Evolutionary conservation across 192 early-diverging fungal species (phyloP), one percentile per base, ranked within the genome.

Genomic region (Glomus cerebriforme): DNA sequence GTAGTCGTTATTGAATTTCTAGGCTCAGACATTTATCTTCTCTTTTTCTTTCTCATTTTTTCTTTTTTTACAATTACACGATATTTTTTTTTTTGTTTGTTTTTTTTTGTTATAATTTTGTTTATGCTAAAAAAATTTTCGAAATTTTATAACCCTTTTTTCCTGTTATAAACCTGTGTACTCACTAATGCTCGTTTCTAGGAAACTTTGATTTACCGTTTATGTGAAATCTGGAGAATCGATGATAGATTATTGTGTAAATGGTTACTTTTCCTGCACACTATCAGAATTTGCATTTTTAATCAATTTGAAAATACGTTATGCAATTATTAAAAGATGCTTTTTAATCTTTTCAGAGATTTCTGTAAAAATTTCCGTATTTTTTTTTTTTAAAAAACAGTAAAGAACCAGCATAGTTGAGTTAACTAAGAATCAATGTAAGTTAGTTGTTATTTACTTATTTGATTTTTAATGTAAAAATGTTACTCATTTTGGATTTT

Each of bases 1-100:
- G 83, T 49, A 80, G 82, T 68, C 75, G 77, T 26, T 24, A 69
- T 75, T 74, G 39, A 74, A 54, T 54, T 17, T 54, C 49, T 54
- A 54, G 49, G 10, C 49, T 54, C 49, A 19, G 49, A 54, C 49
- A 54, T 54, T 54, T 54, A n/a, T 54, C 49, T 54, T 54, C 49
- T 54, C 17, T 54, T 54, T 43, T 43, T 43, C 10, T 39, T 19
- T 49, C 47, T 49, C 47, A 22, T 54, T 54, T 19, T 54, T 22
- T 22, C 6, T 43, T 43, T 43, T 43, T 43, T 43, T 43, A 9
- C 47, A 49, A 54, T 54, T 54, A 54, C 19, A 54, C 4, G 5
- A 54, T 54, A 17, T 54, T 47, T 22, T 22, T 22, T 54, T 19
- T 54, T 54, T 22, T 54, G 15, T 22, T 54, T 54, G 15, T 49